phyloP scores from a whole-genome alignment of 495 filamentous ascomycete genomes.

The Talaromyces thailandensis region DNA sequence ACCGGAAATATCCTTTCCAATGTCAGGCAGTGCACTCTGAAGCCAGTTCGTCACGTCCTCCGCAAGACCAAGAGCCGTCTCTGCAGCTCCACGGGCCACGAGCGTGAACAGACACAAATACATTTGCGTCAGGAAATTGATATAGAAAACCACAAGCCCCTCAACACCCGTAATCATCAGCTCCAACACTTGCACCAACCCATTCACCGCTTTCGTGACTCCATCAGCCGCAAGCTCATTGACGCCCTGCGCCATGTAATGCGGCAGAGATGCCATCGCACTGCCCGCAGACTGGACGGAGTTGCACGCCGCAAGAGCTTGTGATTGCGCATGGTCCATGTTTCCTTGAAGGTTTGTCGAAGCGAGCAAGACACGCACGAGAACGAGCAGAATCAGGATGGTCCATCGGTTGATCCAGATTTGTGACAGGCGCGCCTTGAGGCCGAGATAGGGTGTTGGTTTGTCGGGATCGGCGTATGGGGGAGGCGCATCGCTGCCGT shows the following conservation, averaged over 20 bases:
- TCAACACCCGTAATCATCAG: constrained; percentile 77
- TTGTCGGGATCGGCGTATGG: constrained; percentile 52
- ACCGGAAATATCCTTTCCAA: constrained; percentile 53
- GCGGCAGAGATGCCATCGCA: constrained; percentile 93
- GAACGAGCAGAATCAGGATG: constrained; percentile 73
- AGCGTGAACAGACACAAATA: constrained; percentile 82
- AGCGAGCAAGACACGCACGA: constrained; percentile 71
- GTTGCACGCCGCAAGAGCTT: constrained; percentile 82
- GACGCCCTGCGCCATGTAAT: constrained; percentile 81
- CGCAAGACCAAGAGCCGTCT: constrained; percentile 56
- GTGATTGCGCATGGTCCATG: constrained; percentile 61
- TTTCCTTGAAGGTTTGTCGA: constrained; percentile 59
- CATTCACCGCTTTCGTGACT: constrained; percentile 69
- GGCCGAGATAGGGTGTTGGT: constrained; percentile 87
- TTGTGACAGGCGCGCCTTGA: constrained; percentile 84
- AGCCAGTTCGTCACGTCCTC: constrained; percentile 63
- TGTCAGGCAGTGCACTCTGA: constrained; percentile 58
- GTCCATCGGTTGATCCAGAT: constrained; percentile 98
- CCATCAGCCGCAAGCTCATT: constrained; percentile 74
- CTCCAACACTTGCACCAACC: constrained; percentile 62
- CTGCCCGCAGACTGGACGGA: constrained; percentile 91
- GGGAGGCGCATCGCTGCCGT: constrained; percentile 23
- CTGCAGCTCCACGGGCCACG: constrained; percentile 66
- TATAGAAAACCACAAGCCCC: constrained; percentile 78
- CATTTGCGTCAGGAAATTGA: constrained; percentile 80